Conservation (phyloP, 805 yeast species). For the Wickerhamomyces sydowiorum region DNA sequence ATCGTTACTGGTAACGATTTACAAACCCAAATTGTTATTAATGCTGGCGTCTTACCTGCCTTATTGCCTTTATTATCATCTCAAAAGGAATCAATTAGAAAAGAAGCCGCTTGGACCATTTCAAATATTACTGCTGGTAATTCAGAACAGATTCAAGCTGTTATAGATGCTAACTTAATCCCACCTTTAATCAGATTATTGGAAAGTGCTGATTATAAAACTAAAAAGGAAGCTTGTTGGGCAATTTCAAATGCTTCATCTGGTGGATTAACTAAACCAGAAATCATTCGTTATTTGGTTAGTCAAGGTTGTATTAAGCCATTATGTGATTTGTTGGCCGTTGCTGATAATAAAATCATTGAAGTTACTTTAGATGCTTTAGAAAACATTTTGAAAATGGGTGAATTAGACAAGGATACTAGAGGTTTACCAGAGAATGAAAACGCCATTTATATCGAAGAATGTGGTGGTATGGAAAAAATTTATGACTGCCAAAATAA, state of each 20-base stretch:
- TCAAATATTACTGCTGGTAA: conserved; percentile 98
- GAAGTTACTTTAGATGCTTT: conserved; percentile 95
- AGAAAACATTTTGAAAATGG: conserved; percentile 89
- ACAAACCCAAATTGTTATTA: conserved; percentile 93
- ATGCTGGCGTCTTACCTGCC: conserved; percentile 87
- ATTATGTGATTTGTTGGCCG: conserved; percentile 81
- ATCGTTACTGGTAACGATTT: conserved; percentile 95
- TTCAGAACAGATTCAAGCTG: conserved; percentile 92
- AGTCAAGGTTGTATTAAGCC: conserved; percentile 97
- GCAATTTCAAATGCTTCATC: conserved; percentile 97
- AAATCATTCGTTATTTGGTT: conserved; percentile 88
- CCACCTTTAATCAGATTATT: conserved; percentile 84
- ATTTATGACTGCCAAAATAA: conserved; percentile 89
- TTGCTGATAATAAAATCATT: conserved; percentile 86
- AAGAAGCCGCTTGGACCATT: conserved; percentile 98
- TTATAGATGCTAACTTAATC: conserved; percentile 87
- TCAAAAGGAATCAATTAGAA: conserved; percentile 86
- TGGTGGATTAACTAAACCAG: conserved; percentile 89
- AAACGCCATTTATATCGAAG: conserved; percentile 89
- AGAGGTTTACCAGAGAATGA: conserved; percentile 67
- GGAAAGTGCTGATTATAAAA: conserved; percentile 85
- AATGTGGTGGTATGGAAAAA: conserved; percentile 98
- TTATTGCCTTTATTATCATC: conserved; percentile 74
- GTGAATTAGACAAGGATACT: conserved; percentile 85
- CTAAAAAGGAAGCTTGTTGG: conserved; percentile 99